Percentiles rank a stretch among this genome's conserved stretches.
These are phyloP conservation scores for Cupressus sempervirens DNA, from an alignment of 75 land plant genomes.

Conservation along the genomic window DNA sequence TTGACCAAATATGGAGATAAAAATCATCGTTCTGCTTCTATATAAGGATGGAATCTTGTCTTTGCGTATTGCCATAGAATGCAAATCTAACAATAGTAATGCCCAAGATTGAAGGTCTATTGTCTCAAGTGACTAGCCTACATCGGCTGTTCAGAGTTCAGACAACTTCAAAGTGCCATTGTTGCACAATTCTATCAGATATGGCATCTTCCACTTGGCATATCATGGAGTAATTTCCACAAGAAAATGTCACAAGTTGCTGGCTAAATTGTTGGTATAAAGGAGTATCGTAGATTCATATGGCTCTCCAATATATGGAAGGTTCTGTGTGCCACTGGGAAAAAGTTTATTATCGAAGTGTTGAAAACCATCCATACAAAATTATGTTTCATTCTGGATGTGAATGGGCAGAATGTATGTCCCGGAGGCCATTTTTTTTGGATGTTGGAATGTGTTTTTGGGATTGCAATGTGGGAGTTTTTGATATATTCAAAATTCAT, in stretches of 20 bases:
- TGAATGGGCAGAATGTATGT: too few species aligned
- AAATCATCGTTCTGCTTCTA: neutral
- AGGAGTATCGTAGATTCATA: neutral
- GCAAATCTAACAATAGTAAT: neutral
- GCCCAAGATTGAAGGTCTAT: neutral
- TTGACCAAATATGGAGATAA: neutral
- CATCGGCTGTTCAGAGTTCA: neutral
- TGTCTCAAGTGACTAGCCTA: neutral
- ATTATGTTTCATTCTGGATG: too few species aligned
- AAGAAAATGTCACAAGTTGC: neutral
- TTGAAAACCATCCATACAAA: neutral
- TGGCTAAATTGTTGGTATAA: neutral
- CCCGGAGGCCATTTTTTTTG: too few species aligned
- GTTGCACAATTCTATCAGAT: neutral
- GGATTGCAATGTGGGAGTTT: too few species aligned
- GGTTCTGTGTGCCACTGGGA: neutral
- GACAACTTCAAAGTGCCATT: neutral
- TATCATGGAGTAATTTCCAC: neutral
- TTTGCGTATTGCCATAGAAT: neutral
- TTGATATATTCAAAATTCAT: too few species aligned
- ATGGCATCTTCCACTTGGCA: neutral
- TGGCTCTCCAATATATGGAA: neutral
- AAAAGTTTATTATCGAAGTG: neutral
- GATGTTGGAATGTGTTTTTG: too few species aligned
- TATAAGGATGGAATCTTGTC: neutral